Percentiles rank a stretch among this genome's conserved stretches.
Evolutionary conservation across 2,329 filamentous ascomycete genomes (phyloP).

Genomic region (Daldinia sp.): DNA sequence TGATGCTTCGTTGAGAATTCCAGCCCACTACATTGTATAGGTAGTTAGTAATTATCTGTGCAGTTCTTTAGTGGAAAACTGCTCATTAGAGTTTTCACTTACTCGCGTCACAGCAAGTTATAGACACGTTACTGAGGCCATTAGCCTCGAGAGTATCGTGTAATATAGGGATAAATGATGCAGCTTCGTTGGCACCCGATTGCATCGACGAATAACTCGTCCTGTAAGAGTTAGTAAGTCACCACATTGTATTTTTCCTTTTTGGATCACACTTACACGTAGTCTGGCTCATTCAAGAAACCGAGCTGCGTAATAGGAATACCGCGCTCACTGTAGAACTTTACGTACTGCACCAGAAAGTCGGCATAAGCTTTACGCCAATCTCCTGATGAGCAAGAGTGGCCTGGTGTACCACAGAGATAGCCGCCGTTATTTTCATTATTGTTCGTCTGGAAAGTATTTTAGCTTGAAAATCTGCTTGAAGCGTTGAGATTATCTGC

Average conservation of each 20-base stretch:
- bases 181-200: slow-evolving; percentile 50
- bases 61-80: background rate
- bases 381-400: slow-evolving; percentile 56
- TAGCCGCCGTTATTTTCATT: slow-evolving; percentile 48
- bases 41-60: background rate
- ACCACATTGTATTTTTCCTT: no score
- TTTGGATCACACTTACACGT: slow-evolving; percentile 40
- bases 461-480: background rate
- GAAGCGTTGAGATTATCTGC: background rate
- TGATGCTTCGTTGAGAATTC: slow-evolving; percentile 54
- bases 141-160: slow-evolving; percentile 55
- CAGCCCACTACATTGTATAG: slow-evolving; percentile 52
- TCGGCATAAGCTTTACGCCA: slow-evolving; percentile 64
- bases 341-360: slow-evolving; percentile 61
- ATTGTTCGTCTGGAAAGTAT: slow-evolving; percentile 48
- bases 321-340: slow-evolving; percentile 59
- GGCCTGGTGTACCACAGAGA: slow-evolving; percentile 56
- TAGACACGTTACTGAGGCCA: slow-evolving; percentile 54
- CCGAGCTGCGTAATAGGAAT: slow-evolving; percentile 61
- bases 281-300: slow-evolving; percentile 62
- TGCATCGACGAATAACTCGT: slow-evolving; percentile 56
- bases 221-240: slow-evolving; percentile 18
- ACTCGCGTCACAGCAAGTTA: slow-evolving; percentile 61
- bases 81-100: slow-evolving; percentile 11
- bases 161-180: slow-evolving; percentile 52